phyloP scores from a whole-genome alignment of 1,284 basidiomycete species.

The Mycena citricolor region DNA sequence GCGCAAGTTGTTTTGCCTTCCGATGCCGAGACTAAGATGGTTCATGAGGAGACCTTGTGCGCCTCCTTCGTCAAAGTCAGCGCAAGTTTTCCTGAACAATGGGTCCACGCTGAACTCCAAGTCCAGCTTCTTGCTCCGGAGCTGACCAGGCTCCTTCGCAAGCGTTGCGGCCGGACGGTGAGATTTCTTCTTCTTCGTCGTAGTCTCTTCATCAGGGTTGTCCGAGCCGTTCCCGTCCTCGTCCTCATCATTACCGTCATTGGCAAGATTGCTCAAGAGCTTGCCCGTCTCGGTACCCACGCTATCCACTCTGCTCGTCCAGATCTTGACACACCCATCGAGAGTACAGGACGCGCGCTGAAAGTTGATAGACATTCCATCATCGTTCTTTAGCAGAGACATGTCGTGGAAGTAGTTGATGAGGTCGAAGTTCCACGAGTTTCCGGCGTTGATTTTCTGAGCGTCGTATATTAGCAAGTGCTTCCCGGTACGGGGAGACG shows the following conservation, averaged over 20 bases:
- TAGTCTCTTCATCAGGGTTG: constrained; percentile 60
- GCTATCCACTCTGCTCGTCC: constrained; percentile 97
- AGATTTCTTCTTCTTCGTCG: constrained; percentile 61
- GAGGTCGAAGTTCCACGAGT: constrained; percentile 97
- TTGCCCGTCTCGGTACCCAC: constrained; percentile 98
- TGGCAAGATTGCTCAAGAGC: constrained; percentile 87
- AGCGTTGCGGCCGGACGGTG: constrained; percentile 79
- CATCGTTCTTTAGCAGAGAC: constrained; percentile 90
- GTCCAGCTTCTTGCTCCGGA: constrained; percentile 91
- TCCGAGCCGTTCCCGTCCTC: constrained; percentile 67
- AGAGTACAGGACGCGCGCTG: constrained; percentile 97
- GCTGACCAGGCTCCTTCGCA: constrained; percentile 78
- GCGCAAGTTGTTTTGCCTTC: constrained; percentile 80
- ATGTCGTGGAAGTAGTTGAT: constrained; percentile 99
- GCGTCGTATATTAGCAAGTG: constrained; percentile 3
- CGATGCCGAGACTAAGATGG: constrained; percentile 75
- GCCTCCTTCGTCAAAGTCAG: constrained; percentile 98
- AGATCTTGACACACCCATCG: constrained; percentile 99
- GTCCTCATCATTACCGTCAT: constrained; percentile 54
- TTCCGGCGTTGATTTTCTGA: constrained; percentile 98
- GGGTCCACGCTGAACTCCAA: constrained; percentile 97
- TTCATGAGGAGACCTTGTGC: constrained; percentile 95
- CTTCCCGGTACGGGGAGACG: background rate
- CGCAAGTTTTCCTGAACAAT: constrained; percentile 96
- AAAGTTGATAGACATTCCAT: constrained; percentile 96